phyloP scores from a whole-genome alignment of 2,329 filamentous ascomycete genomes.

The Coleophoma cylindrospora region DNA sequence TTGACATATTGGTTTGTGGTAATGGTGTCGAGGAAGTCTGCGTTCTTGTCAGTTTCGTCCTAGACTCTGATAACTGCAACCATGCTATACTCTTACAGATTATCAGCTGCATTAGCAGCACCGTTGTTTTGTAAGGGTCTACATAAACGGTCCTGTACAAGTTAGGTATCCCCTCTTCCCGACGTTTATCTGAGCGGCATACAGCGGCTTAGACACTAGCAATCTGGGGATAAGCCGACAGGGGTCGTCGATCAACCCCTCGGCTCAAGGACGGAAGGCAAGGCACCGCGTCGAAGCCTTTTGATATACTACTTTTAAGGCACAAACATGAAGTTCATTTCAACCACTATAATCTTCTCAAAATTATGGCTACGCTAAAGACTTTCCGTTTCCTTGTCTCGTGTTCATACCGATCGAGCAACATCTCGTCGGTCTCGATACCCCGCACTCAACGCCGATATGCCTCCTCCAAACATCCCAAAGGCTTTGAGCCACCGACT shows the following conservation, averaged over 20 bases:
- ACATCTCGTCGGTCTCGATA: slow-evolving; percentile 9
- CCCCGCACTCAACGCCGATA: slow-evolving; percentile 32
- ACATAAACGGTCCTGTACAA: no score
- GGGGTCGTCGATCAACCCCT: background rate
- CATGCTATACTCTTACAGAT: no score
- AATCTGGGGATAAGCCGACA: background rate
- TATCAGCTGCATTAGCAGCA: background rate
- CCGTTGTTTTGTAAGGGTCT: no score
- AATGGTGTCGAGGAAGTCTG: background rate
- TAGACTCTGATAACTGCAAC: no score
- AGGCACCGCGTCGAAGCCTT: background rate
- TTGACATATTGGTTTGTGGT: slow-evolving; percentile 21
- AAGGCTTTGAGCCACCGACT: slow-evolving; percentile 52
- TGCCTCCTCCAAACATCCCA: slow-evolving; percentile 66
- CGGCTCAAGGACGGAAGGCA: slow-evolving; percentile 5
- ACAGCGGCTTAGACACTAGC: background rate
- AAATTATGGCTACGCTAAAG: slow-evolving; percentile 20
- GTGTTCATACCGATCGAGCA: slow-evolving; percentile 8
- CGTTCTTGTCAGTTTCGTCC: no score
- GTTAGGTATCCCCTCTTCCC: no score
- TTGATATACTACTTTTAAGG: background rate
- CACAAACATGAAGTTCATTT: no score
- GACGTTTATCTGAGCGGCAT: background rate
- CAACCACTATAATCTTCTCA: slow-evolving; percentile 1
- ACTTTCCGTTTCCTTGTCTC: slow-evolving; percentile 9